Evolutionary conservation across 2,329 filamentous ascomycete species (phyloP).

Genomic region (Xylaria sp.): DNA sequence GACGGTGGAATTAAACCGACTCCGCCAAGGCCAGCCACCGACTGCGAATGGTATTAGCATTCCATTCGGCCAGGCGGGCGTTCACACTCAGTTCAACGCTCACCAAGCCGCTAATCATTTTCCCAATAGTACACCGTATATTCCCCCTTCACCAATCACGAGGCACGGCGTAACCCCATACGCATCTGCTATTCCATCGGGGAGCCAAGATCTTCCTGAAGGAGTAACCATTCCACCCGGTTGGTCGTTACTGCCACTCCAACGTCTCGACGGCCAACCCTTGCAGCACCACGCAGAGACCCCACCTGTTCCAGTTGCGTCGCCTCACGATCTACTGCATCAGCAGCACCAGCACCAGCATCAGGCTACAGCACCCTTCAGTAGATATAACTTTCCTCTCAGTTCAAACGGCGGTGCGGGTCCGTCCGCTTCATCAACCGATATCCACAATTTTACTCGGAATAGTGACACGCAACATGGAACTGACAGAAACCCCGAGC

Average conservation of each 20-base stretch:
- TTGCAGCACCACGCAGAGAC: slow-evolving; percentile 34
- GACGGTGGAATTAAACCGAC: slow-evolving; percentile 72
- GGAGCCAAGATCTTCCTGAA: slow-evolving; percentile 70
- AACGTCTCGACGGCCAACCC: slow-evolving; percentile 60
- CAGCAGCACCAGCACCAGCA: slow-evolving; percentile 32
- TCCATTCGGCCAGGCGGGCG: slow-evolving; percentile 39
- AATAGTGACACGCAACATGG: slow-evolving; percentile 21
- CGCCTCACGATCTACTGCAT: slow-evolving; percentile 32
- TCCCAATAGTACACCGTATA: slow-evolving; percentile 50
- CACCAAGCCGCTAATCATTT: slow-evolving; percentile 41
- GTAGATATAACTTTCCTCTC: slow-evolving; percentile 21
- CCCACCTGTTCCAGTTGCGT: slow-evolving; percentile 33
- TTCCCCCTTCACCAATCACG: slow-evolving; percentile 56
- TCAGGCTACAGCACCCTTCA: slow-evolving; percentile 26
- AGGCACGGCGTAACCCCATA: slow-evolving; percentile 61
- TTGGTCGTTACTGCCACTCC: slow-evolving; percentile 72
- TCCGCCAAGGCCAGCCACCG: slow-evolving; percentile 65
- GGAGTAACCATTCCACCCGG: slow-evolving; percentile 73
- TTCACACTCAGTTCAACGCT: slow-evolving; percentile 37
- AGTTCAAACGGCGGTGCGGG: slow-evolving; percentile 14
- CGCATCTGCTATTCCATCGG: slow-evolving; percentile 65
- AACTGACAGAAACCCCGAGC: slow-evolving; percentile 19
- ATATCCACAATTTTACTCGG: slow-evolving; percentile 16
- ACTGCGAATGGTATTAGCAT: slow-evolving; percentile 36
- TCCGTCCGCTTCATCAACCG: slow-evolving; percentile 25